Conservation (phyloP, 139 green algal genomes). For the Chlorella sorokiniana region DNA sequence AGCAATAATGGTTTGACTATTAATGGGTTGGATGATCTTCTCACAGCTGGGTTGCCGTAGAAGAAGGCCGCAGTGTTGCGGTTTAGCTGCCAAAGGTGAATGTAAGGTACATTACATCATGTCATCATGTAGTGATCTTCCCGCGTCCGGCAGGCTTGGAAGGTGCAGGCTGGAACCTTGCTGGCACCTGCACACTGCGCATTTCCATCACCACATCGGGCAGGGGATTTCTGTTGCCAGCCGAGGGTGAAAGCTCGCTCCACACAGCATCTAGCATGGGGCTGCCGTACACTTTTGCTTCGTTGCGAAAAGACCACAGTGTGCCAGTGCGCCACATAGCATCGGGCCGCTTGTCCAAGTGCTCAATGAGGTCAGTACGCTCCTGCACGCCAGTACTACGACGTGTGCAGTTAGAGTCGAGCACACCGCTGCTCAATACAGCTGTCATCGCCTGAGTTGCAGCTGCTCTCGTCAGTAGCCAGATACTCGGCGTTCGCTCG, state of each 20-base stretch:
- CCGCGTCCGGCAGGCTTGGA: no score
- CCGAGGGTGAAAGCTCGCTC: conserved; percentile 4
- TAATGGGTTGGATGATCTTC: no score
- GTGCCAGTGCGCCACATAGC: conserved; percentile 73
- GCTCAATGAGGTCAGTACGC: conserved; percentile 63
- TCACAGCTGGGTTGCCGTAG: no score
- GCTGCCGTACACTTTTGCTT: conserved; percentile 80
- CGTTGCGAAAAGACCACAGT: conserved; percentile 76
- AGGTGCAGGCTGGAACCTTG: conserved; percentile 1
- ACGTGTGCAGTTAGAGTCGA: neutral
- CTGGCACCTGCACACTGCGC: conserved; percentile 17
- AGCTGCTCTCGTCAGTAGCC: neutral
- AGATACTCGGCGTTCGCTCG: neutral
- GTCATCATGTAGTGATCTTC: no score
- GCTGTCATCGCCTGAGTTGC: no score
- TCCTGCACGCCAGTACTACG: conserved; percentile 53
- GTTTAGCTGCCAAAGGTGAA: no score
- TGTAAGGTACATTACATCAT: no score
- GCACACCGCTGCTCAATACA: no score
- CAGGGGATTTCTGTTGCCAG: conserved; percentile 1
- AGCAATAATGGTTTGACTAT: no score
- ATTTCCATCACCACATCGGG: conserved; percentile 31
- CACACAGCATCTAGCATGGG: conserved; percentile 80
- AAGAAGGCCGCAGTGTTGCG: no score
- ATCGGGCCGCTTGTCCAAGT: conserved; percentile 65